Evolutionary conservation across 306 rosid genomes (phyloP).

Genomic region (Cucumis melo): DNA sequence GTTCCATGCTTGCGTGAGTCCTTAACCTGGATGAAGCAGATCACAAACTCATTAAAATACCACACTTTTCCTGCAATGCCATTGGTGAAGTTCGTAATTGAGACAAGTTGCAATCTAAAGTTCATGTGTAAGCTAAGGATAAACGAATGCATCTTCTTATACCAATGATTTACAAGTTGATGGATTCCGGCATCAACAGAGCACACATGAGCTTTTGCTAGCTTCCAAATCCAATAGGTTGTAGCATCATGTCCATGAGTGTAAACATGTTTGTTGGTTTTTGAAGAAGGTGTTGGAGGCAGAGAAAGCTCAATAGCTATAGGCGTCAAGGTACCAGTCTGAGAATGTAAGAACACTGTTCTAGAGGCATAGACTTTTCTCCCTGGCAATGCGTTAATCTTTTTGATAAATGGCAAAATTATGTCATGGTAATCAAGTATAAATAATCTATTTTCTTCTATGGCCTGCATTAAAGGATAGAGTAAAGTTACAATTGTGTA

Average conservation of each 20-base stretch:
- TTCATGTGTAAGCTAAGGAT: neutral
- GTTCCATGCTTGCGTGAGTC: slow-evolving; percentile 96
- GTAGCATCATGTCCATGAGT: slow-evolving; percentile 84
- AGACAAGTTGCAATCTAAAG: neutral
- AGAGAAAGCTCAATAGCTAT: slow-evolving; percentile 81
- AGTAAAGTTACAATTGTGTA: neutral
- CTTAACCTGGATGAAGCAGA: slow-evolving; percentile 55
- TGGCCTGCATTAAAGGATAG: slow-evolving; percentile 37
- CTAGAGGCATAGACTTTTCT: slow-evolving; percentile 80
- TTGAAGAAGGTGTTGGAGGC: slow-evolving; percentile 47
- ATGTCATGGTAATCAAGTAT: slow-evolving; percentile 74
- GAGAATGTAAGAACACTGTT: slow-evolving; percentile 47
- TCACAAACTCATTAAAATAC: slow-evolving; percentile 3
- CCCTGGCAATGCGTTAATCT: slow-evolving; percentile 66
- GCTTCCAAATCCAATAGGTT: slow-evolving; percentile 79
- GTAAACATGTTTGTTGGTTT: slow-evolving; percentile 33
- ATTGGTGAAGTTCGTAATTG: neutral
- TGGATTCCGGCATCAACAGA: slow-evolving; percentile 82
- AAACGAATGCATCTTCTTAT: slow-evolving; percentile 1
- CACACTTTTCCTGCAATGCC: neutral
- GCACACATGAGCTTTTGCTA: slow-evolving; percentile 95
- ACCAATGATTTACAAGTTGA: slow-evolving; percentile 96
- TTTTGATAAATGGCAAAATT: slow-evolving; percentile 66
- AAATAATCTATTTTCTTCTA: slow-evolving; percentile 73
- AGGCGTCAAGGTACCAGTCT: slow-evolving; percentile 40